Conservation (phyloP, 208 protist species). For the Borovskyia barvae region DNA sequence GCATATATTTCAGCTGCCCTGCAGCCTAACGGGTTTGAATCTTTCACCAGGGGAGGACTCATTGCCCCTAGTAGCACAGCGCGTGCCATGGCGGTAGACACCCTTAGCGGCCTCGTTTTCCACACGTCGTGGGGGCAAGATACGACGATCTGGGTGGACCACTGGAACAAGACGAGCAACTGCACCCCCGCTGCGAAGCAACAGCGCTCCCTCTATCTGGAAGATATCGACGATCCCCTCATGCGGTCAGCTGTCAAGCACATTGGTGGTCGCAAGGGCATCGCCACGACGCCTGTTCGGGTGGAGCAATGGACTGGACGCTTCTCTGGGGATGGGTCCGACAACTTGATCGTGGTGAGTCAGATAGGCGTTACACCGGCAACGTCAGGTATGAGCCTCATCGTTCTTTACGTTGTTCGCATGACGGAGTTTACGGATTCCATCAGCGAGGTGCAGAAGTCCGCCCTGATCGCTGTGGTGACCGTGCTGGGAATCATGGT, state of each 20-base stretch:
- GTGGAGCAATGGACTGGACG: constrained; percentile 3
- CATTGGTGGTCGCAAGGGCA: constrained; percentile 17
- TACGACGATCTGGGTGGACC: constrained; percentile 25
- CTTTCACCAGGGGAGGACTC: constrained; percentile 8
- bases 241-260: constrained; percentile 22
- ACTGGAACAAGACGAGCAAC: constrained; percentile 34
- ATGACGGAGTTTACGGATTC: background rate
- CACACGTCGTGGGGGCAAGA: constrained; percentile 27
- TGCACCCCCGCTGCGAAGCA: background rate
- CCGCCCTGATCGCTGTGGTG: constrained; percentile 14
- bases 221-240: constrained; percentile 17
- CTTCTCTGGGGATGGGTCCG: background rate
- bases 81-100: constrained; percentile 37
- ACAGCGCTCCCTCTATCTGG: constrained; percentile 4
- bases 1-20: constrained; percentile 41
- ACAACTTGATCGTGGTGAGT: constrained; percentile 3
- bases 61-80: constrained; percentile 1
- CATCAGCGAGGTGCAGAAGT: constrained; percentile 9
- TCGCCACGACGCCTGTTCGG: constrained; percentile 3
- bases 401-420: constrained; percentile 10
- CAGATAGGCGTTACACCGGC: background rate
- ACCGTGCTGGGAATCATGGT: constrained; percentile 24
- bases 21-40: constrained; percentile 17
- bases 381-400: constrained; percentile 1
- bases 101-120: constrained; percentile 34